Percentiles rank a stretch among this genome's conserved stretches.
These are phyloP conservation scores for Didymella glomerata DNA, from an alignment of 2,329 filamentous ascomycete genomes.

Conservation along the genomic window DNA sequence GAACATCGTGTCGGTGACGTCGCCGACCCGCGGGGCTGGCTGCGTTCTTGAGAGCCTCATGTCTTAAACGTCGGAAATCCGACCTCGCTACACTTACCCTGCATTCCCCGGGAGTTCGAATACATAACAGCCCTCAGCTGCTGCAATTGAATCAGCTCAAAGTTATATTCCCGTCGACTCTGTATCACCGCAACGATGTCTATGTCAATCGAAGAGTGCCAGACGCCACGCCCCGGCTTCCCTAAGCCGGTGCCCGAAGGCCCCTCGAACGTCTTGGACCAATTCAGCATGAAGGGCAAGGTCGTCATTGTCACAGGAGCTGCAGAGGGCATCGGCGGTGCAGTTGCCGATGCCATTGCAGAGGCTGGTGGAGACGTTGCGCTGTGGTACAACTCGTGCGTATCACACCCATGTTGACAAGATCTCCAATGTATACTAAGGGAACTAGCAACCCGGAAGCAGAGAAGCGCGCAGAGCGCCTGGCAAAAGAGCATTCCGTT, in stretches of 20 bases:
- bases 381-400: slow-evolving; percentile 52
- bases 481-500: slow-evolving; percentile 64
- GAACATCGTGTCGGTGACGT: slow-evolving; percentile 25
- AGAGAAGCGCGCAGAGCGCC: slow-evolving; percentile 66
- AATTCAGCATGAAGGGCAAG: slow-evolving; percentile 50
- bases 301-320: slow-evolving; percentile 56
- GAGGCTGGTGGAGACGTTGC: slow-evolving; percentile 57
- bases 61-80: not conserved
- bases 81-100: not conserved
- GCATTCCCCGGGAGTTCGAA: not conserved
- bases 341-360: slow-evolving; percentile 49
- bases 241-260: slow-evolving; percentile 39
- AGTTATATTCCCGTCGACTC: not conserved
- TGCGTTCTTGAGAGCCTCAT: slow-evolving; percentile 11
- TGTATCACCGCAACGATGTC: slow-evolving; percentile 39
- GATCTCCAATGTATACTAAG: not conserved
- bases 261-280: slow-evolving; percentile 42
- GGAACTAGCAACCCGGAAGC: slow-evolving; percentile 60
- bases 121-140: not conserved
- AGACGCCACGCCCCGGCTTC: slow-evolving; percentile 35
- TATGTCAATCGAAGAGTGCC: slow-evolving; percentile 46
- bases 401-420: not conserved
- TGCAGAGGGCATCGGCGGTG: slow-evolving; percentile 64
- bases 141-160: not conserved
- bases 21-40: slow-evolving; percentile 18